Evolutionary conservation across 805 yeast species (phyloP), one percentile per base, ranked within the genome.

Genomic region (Starmerella powellii): DNA sequence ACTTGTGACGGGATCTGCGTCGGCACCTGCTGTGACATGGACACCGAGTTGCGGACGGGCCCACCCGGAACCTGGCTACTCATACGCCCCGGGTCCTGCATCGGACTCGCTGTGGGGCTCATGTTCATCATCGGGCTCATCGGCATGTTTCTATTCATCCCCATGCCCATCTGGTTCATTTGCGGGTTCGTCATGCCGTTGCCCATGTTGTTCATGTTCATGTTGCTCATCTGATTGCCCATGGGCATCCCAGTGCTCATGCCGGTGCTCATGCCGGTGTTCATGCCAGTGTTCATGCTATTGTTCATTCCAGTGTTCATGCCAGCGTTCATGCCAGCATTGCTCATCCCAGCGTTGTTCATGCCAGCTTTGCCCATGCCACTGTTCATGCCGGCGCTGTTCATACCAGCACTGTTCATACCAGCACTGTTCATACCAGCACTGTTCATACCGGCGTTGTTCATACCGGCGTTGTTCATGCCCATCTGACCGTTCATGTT

Each of bases 1-100:
- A 40, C 27, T 33, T 44, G 47, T 2, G 47, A 44, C 2, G 47
- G 47, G 13, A 34, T 28, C 30, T 41, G 46, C n/a, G 43, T 45
- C 8, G 45, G 42, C 2, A 42, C 40, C 35, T 45, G 48, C 36
- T 47, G 47, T 18, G 36, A 27, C 31, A 15, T 17, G 3, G 26
- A 11, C n/a, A 44, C 29, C 26, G 26, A 23, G 34, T 29, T 35
- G 6, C 32, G 27, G 2, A 29, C 16, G 16, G 31, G 32, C 28
- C 40, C 33, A 13, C 21, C 31, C 16, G 34, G 27, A 29, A 33
- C 32, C 38, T 19, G 29, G 2, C 17, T 20, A 30, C 15, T 19
- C 23, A 30, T 27, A 23, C 38, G 23, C 23, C 23, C 26, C n/a
- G 42, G 38, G 20, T 13, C 30, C 30, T 34, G 38, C 38, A 23